A percentile compares a stretch with the other conserved stretches of the same genome.
phyloP scores from a whole-genome alignment of 2,329 filamentous ascomycete species.

The Colletotrichum somersetense region DNA sequence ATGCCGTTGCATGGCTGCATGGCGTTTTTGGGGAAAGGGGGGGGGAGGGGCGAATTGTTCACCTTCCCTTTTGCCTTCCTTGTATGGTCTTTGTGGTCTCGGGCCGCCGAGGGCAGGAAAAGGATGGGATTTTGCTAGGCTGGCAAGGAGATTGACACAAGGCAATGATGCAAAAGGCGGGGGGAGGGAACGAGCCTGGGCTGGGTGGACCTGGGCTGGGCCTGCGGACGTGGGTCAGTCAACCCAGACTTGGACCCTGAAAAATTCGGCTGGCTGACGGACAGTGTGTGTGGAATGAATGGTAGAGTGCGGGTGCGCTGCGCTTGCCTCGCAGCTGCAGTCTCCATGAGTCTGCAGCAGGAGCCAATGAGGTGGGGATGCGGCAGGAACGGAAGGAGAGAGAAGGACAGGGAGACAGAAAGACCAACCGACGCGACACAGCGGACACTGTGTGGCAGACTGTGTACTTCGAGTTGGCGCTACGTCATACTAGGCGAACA shows the following conservation, averaged over 20 bases:
- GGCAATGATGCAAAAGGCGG: constrained; percentile 17
- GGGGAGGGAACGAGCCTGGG: not conserved
- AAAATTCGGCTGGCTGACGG: constrained; percentile 14
- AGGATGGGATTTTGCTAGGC: constrained; percentile 9
- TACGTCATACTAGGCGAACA: rapidly evolving
- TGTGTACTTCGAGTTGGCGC: too few species aligned
- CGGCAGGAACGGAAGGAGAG: not conserved
- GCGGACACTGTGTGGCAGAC: not conserved
- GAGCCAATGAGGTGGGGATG: not conserved
- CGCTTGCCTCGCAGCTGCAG: not conserved
- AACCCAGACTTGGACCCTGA: constrained; percentile 29
- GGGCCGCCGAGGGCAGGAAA: not conserved
- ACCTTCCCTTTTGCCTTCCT: not conserved
- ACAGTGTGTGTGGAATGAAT: too few species aligned
- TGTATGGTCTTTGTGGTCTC: not conserved
- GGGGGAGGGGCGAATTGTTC: constrained; percentile 4
- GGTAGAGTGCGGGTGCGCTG: not conserved
- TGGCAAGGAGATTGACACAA: not conserved
- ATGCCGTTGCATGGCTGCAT: not conserved
- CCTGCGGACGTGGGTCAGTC: not conserved
- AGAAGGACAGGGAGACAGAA: not conserved
- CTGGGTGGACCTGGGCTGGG: too few species aligned
- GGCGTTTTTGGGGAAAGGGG: not conserved
- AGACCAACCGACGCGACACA: not conserved
- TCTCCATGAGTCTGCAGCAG: not conserved